phyloP scores from a whole-genome alignment of 306 rosid genomes.

The Glycyrrhiza uralensis region DNA sequence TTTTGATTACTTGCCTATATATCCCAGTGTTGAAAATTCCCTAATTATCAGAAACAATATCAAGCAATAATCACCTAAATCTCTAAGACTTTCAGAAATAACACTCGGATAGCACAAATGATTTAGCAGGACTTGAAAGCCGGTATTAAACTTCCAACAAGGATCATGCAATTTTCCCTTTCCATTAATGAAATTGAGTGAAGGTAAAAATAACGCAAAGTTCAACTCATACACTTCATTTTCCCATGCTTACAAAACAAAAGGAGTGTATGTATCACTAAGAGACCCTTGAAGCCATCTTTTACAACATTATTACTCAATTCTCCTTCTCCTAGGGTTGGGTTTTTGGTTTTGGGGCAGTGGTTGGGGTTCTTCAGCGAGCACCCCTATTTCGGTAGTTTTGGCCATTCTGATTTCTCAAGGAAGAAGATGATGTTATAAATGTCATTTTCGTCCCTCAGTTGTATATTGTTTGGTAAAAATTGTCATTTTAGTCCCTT shows the following conservation, averaged over 20 bases:
- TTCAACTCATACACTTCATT: background rate
- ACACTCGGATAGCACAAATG: background rate
- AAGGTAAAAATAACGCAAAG: background rate
- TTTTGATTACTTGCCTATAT: background rate
- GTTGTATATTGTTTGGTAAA: too few relatives aligned
- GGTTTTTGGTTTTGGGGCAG: too few relatives aligned
- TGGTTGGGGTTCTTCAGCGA: too few relatives aligned
- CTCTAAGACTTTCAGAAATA: background rate
- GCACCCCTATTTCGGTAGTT: too few relatives aligned
- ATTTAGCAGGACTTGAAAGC: background rate
- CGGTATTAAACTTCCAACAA: background rate
- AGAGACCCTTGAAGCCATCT: background rate
- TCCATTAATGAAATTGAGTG: background rate
- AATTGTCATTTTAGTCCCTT: too few relatives aligned
- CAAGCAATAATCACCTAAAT: background rate
- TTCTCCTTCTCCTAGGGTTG: background rate
- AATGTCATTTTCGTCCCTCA: too few relatives aligned
- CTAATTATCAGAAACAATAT: background rate
- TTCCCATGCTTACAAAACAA: background rate
- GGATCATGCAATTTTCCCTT: background rate
- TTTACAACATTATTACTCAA: too few relatives aligned
- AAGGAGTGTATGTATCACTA: background rate
- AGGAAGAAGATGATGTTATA: too few relatives aligned
- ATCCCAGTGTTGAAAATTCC: background rate
- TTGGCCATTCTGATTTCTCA: too few relatives aligned